Base-by-base conservation (phyloP, 2,329 filamentous ascomycete species). In the Lithohypha guttulata region DNA sequence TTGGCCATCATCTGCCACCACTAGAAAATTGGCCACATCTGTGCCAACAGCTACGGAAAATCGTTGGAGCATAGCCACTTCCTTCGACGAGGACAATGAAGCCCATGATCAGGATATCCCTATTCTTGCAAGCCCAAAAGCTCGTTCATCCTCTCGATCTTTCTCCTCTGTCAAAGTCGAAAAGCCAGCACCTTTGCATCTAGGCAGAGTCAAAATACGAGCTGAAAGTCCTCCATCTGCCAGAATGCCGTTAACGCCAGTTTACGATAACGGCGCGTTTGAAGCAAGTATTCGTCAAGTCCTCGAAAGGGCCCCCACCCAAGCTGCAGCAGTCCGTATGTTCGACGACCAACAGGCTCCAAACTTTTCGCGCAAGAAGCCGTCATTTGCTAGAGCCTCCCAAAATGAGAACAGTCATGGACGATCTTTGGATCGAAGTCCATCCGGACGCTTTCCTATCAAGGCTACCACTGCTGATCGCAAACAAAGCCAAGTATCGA, bases 1-100 rank as follows among this genome's bases (percentile, higher is more conserved):
- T 13, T 60, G 57, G 42, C 62, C 64, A 18, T 55, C 59, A 18
- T 62, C 59, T 14, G n/a, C 23, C 43, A 15, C 11, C 46, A n/a
- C 34, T 44, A 34, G 33, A 17, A 32, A 25, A 17, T 5, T 10
- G 47, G 43, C 17, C 34, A 42, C 13, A n/a, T 6, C 23, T 29
- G 2, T 45, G 55, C 13, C 55, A 53, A 11, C 13, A 17, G 3
- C 18, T 23, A 22, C 19, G 6, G 13, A 28, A 14, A 18, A 17
- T 32, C 34, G 23, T 10, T 31, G 41, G 29, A 39, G 28, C 21
- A 15, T 33, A 9, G 19, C 25, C 9, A 31, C 40, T 8, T 37
- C 33, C 4, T 32, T 38, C 11, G 40, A 31, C 11, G 32, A 38
- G 41, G 41, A 34, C 29, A 31, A 28, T 31, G 36, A 25, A 42